Evolutionary conservation across 164 flowering plant species (phyloP).

Genomic region (Chloranthus sessilifolius): DNA sequence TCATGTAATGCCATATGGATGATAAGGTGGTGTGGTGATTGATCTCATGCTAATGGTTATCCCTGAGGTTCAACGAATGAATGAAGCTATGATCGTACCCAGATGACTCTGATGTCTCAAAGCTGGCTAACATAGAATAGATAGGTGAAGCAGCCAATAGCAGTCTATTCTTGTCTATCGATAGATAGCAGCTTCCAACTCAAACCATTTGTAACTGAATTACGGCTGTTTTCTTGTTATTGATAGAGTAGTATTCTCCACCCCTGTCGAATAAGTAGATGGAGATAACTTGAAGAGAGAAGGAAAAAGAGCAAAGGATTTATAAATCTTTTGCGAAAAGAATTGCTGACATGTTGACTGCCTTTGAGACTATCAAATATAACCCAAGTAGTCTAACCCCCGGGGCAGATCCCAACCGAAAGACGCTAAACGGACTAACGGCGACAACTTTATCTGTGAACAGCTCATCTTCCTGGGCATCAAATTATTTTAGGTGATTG

Average conservation of each 20-base stretch:
- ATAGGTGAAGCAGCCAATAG: slow-evolving; percentile 3
- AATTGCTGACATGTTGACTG: slow-evolving; percentile 7
- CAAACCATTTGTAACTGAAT: slow-evolving; percentile 6
- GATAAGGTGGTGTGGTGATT: slow-evolving; percentile 12
- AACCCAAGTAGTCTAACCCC: slow-evolving; percentile 12
- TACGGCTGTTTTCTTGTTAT: slow-evolving; percentile 6
- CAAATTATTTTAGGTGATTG: too few species aligned
- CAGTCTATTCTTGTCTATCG: slow-evolving; percentile 3
- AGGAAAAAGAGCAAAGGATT: neutral
- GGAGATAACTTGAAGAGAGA: too few species aligned
- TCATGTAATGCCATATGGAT: slow-evolving; percentile 10
- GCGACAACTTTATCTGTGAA: too few species aligned
- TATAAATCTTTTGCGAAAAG: neutral
- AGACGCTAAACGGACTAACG: slow-evolving; percentile 10
- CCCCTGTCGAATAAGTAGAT: neutral
- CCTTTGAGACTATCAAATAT: slow-evolving; percentile 13
- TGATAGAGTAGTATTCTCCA: slow-evolving; percentile 4
- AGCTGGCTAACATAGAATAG: slow-evolving; percentile 5
- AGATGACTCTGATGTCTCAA: slow-evolving; percentile 1
- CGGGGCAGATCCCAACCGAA: slow-evolving; percentile 9
- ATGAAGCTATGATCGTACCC: slow-evolving; percentile 16
- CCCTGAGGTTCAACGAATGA: slow-evolving; percentile 18
- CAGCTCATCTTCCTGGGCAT: too few species aligned
- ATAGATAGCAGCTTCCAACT: slow-evolving; percentile 10
- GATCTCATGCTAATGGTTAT: slow-evolving; percentile 15